These are phyloP conservation scores for Polyrhizophydium stewartii DNA, from an alignment of 371 early-diverging fungal species.

Conservation along the genomic window DNA sequence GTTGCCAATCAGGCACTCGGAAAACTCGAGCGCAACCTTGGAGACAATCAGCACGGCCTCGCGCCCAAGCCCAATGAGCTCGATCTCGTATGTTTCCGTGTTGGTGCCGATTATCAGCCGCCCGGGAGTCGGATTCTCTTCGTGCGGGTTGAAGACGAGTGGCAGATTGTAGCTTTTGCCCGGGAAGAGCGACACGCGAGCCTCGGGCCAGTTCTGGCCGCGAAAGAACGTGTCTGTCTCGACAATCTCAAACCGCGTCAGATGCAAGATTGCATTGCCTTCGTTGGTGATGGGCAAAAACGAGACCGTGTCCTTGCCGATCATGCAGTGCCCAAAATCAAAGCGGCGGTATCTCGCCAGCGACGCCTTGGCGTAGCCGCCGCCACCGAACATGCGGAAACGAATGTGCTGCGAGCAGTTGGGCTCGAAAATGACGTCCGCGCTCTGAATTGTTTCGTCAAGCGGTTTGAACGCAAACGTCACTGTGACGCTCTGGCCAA, in stretches of 20 bases:
- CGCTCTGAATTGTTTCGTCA: slow-evolving; percentile 42
- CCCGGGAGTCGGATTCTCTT: slow-evolving; percentile 49
- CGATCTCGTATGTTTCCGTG: slow-evolving; percentile 48
- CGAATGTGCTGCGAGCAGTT: slow-evolving; percentile 53
- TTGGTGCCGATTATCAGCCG: slow-evolving; percentile 43
- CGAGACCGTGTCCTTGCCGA: slow-evolving; percentile 53
- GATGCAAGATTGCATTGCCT: slow-evolving; percentile 53
- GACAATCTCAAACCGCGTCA: slow-evolving; percentile 42
- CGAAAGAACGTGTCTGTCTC: slow-evolving; percentile 50
- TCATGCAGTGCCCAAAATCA: slow-evolving; percentile 62
- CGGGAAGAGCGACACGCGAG: slow-evolving; percentile 44
- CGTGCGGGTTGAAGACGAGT: slow-evolving; percentile 53
- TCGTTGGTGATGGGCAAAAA: slow-evolving; percentile 54
- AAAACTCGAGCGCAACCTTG: slow-evolving; percentile 42
- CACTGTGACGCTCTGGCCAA: slow-evolving; percentile 38
- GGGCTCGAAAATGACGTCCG: slow-evolving; percentile 46
- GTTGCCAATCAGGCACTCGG: slow-evolving; percentile 56
- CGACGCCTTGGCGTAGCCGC: slow-evolving; percentile 47
- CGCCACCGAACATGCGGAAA: slow-evolving; percentile 49
- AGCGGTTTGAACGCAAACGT: slow-evolving; percentile 45
- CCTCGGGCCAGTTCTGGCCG: slow-evolving; percentile 46
- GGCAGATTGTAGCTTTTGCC: slow-evolving; percentile 47
- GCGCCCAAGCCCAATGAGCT: slow-evolving; percentile 49
- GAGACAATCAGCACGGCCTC: slow-evolving; percentile 59
- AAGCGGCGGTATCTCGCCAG: slow-evolving; percentile 46